Base-by-base conservation (phyloP, 352 stramenopile genomes). In the Globisporangium recalcitrans region DNA sequence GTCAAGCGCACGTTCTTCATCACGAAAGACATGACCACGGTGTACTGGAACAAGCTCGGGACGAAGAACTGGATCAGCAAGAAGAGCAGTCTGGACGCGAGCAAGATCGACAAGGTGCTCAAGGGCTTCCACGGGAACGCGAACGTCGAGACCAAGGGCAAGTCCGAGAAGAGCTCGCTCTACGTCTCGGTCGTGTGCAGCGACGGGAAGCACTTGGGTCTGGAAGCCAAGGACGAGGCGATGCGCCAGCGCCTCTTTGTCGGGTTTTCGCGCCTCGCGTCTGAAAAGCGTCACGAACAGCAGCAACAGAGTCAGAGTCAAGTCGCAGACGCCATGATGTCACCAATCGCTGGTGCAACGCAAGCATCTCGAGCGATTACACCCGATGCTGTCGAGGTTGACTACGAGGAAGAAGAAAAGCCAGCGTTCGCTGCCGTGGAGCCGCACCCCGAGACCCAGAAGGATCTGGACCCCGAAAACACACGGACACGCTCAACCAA, bases 1-100 rank as follows among this genome's bases (percentile, higher is more conserved):
- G 76, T 87, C 22, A 85, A 78, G 48, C 79, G 82, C 22, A 81
- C 67, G 22, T 76, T 91, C 56, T 83, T 73, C 58, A 72, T 89
- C 52, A 83, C 71, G 7, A 61, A 67, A 4, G 74, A 88, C 32
- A 67, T 89, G 63, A 60, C 62, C 27, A 63, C 60, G 0, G 64
- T 89, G 24, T 82, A 82, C 62, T 89, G 80, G 82, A 85, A 82
- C 64, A 71, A 76, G 22, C 55, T 74, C 13, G 77, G 71, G 13
- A 74, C 63, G 26, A 77, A 83, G 46, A 73, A 67, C 27, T 76
- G 75, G 65, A 58, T 73, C 62, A 70, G 49, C 22, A 74, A 71
- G 42, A 89, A 85, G 58, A 87, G 75, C 52, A 85, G 70, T 21
- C 47, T 91, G 9, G 70, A 73, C 9, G 68, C 70, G 16, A 58